Conservation (phyloP, 352 stramenopile genomes). For the Globisporangium sylvaticum region DNA sequence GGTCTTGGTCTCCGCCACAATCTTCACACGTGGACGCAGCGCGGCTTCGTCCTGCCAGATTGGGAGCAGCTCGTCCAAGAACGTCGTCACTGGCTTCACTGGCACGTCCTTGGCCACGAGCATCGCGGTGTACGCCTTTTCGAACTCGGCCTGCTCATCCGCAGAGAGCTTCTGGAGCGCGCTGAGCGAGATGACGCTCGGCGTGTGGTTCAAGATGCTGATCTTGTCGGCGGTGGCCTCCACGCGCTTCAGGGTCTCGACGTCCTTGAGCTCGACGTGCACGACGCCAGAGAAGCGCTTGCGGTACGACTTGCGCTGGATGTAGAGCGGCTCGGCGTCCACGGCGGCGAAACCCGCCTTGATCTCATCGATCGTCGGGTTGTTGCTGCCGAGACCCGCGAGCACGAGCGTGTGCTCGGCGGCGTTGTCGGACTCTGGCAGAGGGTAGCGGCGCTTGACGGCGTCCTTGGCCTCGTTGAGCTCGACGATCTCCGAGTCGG, state of each 20-base stretch:
- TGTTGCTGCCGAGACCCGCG: conserved; percentile 48
- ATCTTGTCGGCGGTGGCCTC: conserved; percentile 47
- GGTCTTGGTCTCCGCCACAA: conserved; percentile 55
- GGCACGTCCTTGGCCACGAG: conserved; percentile 82
- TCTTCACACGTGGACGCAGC: conserved; percentile 68
- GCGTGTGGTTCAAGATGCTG: conserved; percentile 53
- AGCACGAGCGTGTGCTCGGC: conserved; percentile 67
- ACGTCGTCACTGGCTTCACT: conserved; percentile 60
- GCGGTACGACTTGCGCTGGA: conserved; percentile 66
- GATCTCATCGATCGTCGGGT: conserved; percentile 80
- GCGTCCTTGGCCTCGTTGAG: conserved; percentile 74
- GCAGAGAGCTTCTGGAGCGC: conserved; percentile 60
- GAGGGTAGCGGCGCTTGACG: conserved; percentile 68
- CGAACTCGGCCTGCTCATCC: conserved; percentile 79
- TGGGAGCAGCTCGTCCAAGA: conserved; percentile 63
- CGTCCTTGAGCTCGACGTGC: conserved; percentile 71
- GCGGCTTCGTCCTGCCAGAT: conserved; percentile 67
- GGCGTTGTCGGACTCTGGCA: conserved; percentile 62
- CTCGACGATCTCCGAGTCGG: conserved; percentile 74
- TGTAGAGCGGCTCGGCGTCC: conserved; percentile 62
- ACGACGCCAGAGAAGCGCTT: conserved; percentile 72
- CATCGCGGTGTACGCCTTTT: conserved; percentile 80
- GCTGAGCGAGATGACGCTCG: conserved; percentile 44
- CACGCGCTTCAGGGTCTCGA: conserved; percentile 47
- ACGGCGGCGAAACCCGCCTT: conserved; percentile 56